phyloP scores from a whole-genome alignment of 2,329 filamentous ascomycete species.

The Fusarium napiforme region DNA sequence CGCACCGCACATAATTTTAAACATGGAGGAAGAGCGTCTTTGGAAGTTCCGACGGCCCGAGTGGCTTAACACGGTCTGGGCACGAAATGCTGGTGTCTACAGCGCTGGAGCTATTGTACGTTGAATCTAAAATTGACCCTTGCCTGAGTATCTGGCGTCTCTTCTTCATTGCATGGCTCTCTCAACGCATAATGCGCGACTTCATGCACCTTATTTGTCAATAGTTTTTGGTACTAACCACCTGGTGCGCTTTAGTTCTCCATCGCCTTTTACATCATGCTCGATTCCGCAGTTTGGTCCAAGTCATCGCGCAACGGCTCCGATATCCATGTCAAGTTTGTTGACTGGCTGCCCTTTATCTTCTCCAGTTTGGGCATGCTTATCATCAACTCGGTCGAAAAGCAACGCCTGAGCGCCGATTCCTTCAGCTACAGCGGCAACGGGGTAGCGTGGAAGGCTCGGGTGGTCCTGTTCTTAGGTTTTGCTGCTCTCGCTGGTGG shows the following conservation, averaged over 20 bases:
- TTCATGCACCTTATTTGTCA: neutral
- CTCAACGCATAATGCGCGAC: neutral
- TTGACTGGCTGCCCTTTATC: conserved; percentile 77
- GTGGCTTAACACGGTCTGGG: conserved; percentile 73
- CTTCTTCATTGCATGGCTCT: neutral
- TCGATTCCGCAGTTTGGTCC: conserved; percentile 75
- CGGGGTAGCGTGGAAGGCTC: conserved; percentile 75
- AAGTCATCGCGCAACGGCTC: conserved; percentile 69
- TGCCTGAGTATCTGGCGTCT: neutral
- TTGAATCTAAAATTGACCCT: conserved; percentile 28
- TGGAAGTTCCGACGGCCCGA: conserved; percentile 75
- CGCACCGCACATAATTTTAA: neutral
- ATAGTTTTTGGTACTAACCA: conserved; percentile 20
- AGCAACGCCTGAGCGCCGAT: conserved; percentile 71
- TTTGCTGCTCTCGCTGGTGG: conserved; percentile 73
- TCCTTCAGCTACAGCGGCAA: conserved; percentile 70
- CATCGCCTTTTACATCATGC: conserved; percentile 74
- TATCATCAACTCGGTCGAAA: conserved; percentile 77
- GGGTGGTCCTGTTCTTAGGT: conserved; percentile 74
- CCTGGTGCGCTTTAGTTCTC: conserved; percentile 62
- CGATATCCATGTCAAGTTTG: conserved; percentile 70
- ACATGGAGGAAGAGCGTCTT: conserved; percentile 73
- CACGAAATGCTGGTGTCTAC: conserved; percentile 73
- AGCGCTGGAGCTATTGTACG: conserved; percentile 70
- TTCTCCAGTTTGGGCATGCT: conserved; percentile 75